Percentiles rank a stretch among this genome's conserved stretches.
phyloP scores from a whole-genome alignment of 202 grass and related monocot genomes.

The Elaeis oleifera region DNA sequence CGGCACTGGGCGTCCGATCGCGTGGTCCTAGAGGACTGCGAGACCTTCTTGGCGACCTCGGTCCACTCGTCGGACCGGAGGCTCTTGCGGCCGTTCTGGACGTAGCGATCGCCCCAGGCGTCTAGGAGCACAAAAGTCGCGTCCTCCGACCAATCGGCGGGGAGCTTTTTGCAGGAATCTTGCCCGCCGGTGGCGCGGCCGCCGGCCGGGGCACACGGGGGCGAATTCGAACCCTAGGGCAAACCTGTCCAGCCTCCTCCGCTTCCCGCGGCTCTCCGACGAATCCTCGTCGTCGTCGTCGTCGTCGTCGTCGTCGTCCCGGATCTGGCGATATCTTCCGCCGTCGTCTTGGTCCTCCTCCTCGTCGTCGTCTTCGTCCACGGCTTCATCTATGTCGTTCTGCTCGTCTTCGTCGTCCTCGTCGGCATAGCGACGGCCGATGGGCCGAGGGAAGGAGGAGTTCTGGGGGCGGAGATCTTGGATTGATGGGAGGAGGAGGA shows the following conservation, averaged over 20 bases:
- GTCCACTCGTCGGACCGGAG: neutral
- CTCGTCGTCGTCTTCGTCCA: neutral
- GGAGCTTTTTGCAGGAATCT: neutral
- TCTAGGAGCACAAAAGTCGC: neutral
- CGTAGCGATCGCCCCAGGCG: constrained; percentile 3
- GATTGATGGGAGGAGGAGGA: constrained; percentile 26
- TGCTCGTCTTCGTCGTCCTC: constrained; percentile 1
- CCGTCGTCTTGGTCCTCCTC: neutral
- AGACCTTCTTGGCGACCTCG: constrained; percentile 7
- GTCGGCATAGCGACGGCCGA: neutral
- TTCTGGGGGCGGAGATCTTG: constrained; percentile 10
- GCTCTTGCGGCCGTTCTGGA: constrained; percentile 2
- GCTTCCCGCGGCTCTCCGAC: constrained; percentile 8
- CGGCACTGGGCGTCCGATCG: neutral
- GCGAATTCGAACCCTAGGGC: constrained; percentile 10
- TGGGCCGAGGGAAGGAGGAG: neutral
- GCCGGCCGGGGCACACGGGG: neutral
- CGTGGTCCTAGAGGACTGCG: neutral
- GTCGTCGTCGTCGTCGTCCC: neutral
- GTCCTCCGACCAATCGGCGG: neutral
- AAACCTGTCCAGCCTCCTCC: neutral
- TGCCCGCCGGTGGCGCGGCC: neutral
- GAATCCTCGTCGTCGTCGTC: neutral
- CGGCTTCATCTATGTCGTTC: neutral
- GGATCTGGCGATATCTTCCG: neutral